Evolutionary conservation across 2,329 filamentous ascomycete genomes (phyloP).

Genomic region (Cyphellophora europaea): DNA sequence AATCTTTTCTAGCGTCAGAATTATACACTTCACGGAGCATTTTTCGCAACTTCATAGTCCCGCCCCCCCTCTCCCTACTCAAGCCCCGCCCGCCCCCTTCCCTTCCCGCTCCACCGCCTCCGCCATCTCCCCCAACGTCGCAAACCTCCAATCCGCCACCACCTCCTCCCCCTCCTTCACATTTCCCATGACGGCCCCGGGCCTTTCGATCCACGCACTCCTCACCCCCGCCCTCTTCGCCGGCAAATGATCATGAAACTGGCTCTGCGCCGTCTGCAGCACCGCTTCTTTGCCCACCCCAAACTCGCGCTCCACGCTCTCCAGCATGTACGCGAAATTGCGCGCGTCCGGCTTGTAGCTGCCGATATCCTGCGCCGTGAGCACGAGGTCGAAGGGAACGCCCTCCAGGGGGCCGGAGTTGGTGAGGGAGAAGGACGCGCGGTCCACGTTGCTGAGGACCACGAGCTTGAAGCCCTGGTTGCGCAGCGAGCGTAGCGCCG

Average conservation of each 20-base stretch:
- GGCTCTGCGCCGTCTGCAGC: conserved; percentile 59
- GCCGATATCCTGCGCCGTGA: conserved; percentile 63
- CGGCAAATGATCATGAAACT: conserved; percentile 59
- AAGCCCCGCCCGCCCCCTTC: no score
- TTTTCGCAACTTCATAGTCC: no score
- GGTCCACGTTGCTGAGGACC: conserved; percentile 49
- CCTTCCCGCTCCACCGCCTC: conserved; percentile 40
- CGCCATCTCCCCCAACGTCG: conserved; percentile 52
- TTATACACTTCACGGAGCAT: no score
- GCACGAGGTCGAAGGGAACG: conserved; percentile 52
- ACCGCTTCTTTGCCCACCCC: conserved; percentile 49
- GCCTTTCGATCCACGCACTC: conserved; percentile 57
- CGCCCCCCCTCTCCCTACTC: no score
- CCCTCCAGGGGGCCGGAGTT: conserved; percentile 40
- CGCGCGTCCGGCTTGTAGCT: conserved; percentile 57
- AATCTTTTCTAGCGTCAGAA: no score
- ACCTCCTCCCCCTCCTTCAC: conserved; percentile 32
- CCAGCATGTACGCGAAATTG: conserved; percentile 60
- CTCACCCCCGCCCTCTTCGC: conserved; percentile 51
- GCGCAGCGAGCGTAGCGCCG: conserved; percentile 39
- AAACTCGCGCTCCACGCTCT: conserved; percentile 44
- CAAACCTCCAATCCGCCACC: conserved; percentile 48
- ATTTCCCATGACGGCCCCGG: conserved; percentile 18
- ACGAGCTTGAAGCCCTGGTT: conserved; percentile 48
- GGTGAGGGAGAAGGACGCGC: conserved; percentile 39